Base-by-base conservation (phyloP, 2,329 filamentous ascomycete species). In the Nigrograna mackinnonii region DNA sequence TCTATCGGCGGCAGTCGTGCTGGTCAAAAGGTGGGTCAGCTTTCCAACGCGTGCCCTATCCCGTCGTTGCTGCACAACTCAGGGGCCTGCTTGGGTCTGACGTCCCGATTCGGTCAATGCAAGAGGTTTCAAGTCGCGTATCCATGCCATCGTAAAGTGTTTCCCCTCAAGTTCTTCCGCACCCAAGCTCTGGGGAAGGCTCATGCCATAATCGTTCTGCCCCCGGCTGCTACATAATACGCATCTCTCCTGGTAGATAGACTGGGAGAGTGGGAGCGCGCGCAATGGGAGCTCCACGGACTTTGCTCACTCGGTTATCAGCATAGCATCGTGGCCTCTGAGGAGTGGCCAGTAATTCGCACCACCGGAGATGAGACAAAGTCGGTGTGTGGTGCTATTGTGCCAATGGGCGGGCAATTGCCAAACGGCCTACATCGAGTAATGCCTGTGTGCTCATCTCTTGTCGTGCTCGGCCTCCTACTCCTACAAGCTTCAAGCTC, bases 301-400 rank as follows among this genome's bases (percentile, higher is more conserved):
- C n/a, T n/a, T n/a, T n/a, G n/a, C n/a, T n/a, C n/a, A n/a, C n/a
- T n/a, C n/a, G n/a, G n/a, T n/a, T n/a, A n/a, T n/a, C n/a, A n/a
- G n/a, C n/a, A n/a, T 31, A 32, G 32, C 43, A 53, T 58, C 60
- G 57, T 60, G 59, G 54, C 58, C 37, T 43, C 39, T 37, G 20
- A 14, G 45, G 44, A 59, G 40, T 61, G 54, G 54, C 46, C 34
- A 41, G 40, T 39, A 20, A 33, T 36, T 24, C 33, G 17, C 20
- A 46, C 39, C 46, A 22, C 44, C 57, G 47, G 56, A 62, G 44
- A 58, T 56, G 55, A 60, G 58, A 58, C 50, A 60, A 54, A 55
- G 59, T 61, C 58, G 56, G 55, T 61, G 54, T 59, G 47, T n/a
- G 38, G 41, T 43, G 39, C 45, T 45, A 37, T 46, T 40, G 48